These are phyloP conservation scores for Zygosaccharomyces rouxii DNA, from an alignment of 805 yeast genomes.

Conservation along the genomic window DNA sequence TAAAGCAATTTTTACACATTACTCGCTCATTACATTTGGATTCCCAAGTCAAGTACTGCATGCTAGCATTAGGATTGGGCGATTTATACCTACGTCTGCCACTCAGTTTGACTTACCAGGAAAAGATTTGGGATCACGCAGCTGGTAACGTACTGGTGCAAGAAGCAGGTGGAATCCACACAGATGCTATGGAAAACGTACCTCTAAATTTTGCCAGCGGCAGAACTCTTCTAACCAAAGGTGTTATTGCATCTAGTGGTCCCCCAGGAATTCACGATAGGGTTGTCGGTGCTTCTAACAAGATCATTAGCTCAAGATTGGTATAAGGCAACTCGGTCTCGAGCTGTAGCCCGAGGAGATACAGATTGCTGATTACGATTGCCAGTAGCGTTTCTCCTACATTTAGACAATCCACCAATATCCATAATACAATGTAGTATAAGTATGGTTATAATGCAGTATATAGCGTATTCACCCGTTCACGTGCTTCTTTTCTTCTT, in stretches of 20 bases:
- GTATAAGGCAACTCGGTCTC: not conserved
- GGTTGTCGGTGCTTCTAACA: slow-evolving; percentile 25
- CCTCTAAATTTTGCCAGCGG: slow-evolving; percentile 81
- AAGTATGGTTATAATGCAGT: not conserved
- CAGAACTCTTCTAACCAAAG: slow-evolving; percentile 72
- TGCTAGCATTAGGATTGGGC: slow-evolving; percentile 84
- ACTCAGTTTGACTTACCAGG: slow-evolving; percentile 66
- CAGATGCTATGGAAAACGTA: slow-evolving; percentile 69
- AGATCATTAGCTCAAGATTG: slow-evolving; percentile 22
- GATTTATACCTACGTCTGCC: slow-evolving; percentile 91
- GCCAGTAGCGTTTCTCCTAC: too few relatives aligned
- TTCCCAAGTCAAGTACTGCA: slow-evolving; percentile 94
- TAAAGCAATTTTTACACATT: slow-evolving; percentile 62
- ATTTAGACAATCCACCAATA: too few relatives aligned
- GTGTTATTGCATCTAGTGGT: slow-evolving; percentile 78
- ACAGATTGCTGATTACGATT: too few relatives aligned
- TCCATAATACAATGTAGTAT: too few relatives aligned
- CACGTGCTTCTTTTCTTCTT: not conserved
- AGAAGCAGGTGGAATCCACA: slow-evolving; percentile 89
- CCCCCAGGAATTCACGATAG: slow-evolving; percentile 26
- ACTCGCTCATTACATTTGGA: slow-evolving; percentile 75
- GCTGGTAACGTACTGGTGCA: slow-evolving; percentile 83
- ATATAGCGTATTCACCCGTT: too few relatives aligned
- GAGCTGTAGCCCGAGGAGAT: too few relatives aligned
- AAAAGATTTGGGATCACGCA: slow-evolving; percentile 99